Percentiles rank a stretch among this genome's conserved stretches.
Evolutionary conservation across 805 yeast genomes (phyloP).

Genomic region (Tetrapisispora namnaoensis): DNA sequence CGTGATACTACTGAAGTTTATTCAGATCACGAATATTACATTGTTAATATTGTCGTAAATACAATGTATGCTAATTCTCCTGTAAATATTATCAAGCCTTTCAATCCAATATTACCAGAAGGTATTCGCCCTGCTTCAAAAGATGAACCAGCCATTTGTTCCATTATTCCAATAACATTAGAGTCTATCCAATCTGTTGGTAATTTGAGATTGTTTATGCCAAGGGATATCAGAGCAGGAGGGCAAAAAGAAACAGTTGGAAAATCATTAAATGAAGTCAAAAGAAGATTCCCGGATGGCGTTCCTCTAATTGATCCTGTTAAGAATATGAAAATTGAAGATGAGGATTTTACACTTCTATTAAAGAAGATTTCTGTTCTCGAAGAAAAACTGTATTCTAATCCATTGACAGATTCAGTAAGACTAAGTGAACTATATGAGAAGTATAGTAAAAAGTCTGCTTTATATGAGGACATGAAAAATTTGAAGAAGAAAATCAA

Average conservation of each 20-base stretch:
- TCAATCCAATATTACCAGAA: slow-evolving; percentile 69
- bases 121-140: slow-evolving; percentile 78
- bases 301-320: slow-evolving; percentile 88
- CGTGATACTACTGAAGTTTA: slow-evolving; percentile 47
- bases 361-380: slow-evolving; percentile 73
- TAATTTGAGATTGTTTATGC: slow-evolving; percentile 70
- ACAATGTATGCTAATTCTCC: slow-evolving; percentile 78
- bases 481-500: slow-evolving; percentile 52
- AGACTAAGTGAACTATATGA: slow-evolving; percentile 54
- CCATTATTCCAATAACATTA: slow-evolving; percentile 77
- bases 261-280: slow-evolving; percentile 71
- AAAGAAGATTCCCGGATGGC: slow-evolving; percentile 79
- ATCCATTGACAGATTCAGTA: slow-evolving; percentile 56
- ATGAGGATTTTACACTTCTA: slow-evolving; percentile 61
- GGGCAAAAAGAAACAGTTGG: slow-evolving; percentile 51
- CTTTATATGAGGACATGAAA: slow-evolving; percentile 49
- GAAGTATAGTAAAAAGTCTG: slow-evolving; percentile 55
- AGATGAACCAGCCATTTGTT: slow-evolving; percentile 64
- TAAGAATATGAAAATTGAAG: slow-evolving; percentile 85
- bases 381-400: slow-evolving; percentile 60
- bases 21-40: slow-evolving; percentile 81
- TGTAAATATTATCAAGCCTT: slow-evolving; percentile 65
- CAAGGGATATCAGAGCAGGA: slow-evolving; percentile 57
- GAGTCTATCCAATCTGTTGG: slow-evolving; percentile 67
- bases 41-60: slow-evolving; percentile 75